Evolutionary conservation across 2,329 filamentous ascomycete genomes (phyloP), one percentile per base, ranked within the genome.

Genomic region (Diaporthe sp.): DNA sequence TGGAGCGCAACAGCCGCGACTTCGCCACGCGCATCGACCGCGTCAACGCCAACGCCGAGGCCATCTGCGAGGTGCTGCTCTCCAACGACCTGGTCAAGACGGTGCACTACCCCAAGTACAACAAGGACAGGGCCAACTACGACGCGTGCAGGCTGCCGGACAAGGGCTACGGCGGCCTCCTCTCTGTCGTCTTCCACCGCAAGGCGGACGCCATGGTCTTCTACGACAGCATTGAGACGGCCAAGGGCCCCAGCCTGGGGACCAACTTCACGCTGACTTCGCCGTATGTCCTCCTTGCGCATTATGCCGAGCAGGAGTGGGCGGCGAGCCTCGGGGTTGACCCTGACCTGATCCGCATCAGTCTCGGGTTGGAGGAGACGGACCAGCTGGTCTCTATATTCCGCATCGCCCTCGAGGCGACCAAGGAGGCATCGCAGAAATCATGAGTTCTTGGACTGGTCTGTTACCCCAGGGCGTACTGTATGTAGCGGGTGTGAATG

Each of bases 261-360:
- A 98, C 97, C 0, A 99, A 99, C 84, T 99, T 99, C 83, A 98
- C 97, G 0, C 87, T 99, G 51, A 93, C 93, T 75, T 98, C 93
- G 67, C 97, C 97, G 0, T 99, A 98, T 83, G 95, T 97, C 31
- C 87, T 99, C 47, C 85, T 99, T 44, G 97, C 97, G 6, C 97
- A 99, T 84, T 99, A 97, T 81, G 88, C 90, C 61, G 97, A 99
- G 86, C 84, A 98, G 57, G 93, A 96, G n/a, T 99, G 97, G 97
- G 95, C 94, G 58, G 91, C 90, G 37, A 88, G 92, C 76, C 96
- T 93, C 82, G 95, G 96, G 0, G 94, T 98, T 4, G 93, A 97
- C 73, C 91, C 91, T 1, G 91, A 95, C 82, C 85, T 99, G 74
- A 89, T 98, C 65, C 90, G 97, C 57, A 91, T 98, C 78, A 98